Evolutionary conservation across 2,329 filamentous ascomycete species (phyloP).

Genomic region (Kalaharituber pfeilii): DNA sequence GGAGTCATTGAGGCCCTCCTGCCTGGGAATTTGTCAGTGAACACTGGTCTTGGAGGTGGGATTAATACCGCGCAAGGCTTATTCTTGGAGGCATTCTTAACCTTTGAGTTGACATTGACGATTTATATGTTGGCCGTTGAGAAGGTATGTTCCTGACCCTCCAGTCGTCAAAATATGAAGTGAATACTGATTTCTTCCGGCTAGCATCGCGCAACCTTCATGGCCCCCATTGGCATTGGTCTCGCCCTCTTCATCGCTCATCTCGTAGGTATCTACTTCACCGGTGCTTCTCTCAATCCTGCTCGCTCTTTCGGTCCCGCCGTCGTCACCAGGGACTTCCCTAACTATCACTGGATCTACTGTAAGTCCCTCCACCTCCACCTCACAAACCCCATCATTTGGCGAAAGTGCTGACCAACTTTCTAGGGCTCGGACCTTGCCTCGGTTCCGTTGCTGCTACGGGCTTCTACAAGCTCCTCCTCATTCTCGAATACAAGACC

Average conservation of each 20-base stretch:
- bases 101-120: constrained; percentile 44
- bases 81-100: constrained; percentile 51
- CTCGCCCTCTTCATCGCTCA: constrained; percentile 46
- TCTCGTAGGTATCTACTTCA: constrained; percentile 34
- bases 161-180: background rate
- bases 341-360: constrained; percentile 38
- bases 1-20: constrained; percentile 41
- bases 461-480: constrained; percentile 32
- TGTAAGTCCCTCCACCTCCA: constrained; percentile 23
- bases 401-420: background rate
- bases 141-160: constrained; percentile 7
- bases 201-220: constrained; percentile 54
- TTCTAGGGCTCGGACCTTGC: constrained; percentile 34
- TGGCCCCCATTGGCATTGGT: constrained; percentile 57
- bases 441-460: constrained; percentile 35
- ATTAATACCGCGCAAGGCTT: constrained; percentile 40
- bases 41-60: constrained; percentile 38
- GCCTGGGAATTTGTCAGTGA: constrained; percentile 39
- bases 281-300: constrained; percentile 34
- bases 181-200: constrained; percentile 36
- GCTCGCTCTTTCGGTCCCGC: constrained; percentile 36
- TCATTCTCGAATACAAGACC: constrained; percentile 36
- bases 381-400: background rate
- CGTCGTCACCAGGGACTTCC: constrained; percentile 29
- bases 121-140: constrained; percentile 31